Evolutionary conservation across 176 grass and related monocot genomes (phyloP).

Genomic region (Phyllostachys edulis): DNA sequence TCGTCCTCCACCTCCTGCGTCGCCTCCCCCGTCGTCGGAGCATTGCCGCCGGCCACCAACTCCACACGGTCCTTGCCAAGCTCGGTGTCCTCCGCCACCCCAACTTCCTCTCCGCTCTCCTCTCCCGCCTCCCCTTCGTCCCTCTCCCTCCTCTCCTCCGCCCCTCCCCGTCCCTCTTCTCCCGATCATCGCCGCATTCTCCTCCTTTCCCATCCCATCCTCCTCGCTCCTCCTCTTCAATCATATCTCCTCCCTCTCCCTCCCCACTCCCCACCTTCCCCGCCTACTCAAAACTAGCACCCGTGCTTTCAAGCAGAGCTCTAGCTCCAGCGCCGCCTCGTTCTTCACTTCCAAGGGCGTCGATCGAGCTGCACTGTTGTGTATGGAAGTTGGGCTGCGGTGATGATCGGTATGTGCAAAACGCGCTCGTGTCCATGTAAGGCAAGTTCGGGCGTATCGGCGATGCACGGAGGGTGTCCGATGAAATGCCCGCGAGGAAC

Average conservation of each 20-base stretch:
- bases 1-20: too few relatives aligned
- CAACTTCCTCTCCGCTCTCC: background rate
- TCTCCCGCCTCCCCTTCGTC: slow-evolving; percentile 51
- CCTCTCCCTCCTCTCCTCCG: slow-evolving; percentile 48
- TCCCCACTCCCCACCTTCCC: slow-evolving; percentile 51
- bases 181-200: slow-evolving; percentile 43
- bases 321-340: background rate
- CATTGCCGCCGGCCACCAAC: too few relatives aligned
- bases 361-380: slow-evolving; percentile 56
- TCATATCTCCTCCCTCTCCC: slow-evolving; percentile 22
- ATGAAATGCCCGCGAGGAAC: slow-evolving; percentile 53
- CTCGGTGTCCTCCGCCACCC: too few relatives aligned
- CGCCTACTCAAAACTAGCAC: slow-evolving; percentile 72
- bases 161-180: slow-evolving; percentile 45
- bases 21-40: too few relatives aligned
- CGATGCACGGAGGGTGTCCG: slow-evolving; percentile 51
- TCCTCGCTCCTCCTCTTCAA: slow-evolving; percentile 45
- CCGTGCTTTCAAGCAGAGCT: slow-evolving; percentile 39
- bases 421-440: slow-evolving; percentile 66
- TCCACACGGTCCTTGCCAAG: too few relatives aligned
- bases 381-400: slow-evolving; percentile 28
- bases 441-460: slow-evolving; percentile 35
- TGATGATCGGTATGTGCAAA: slow-evolving; percentile 41
- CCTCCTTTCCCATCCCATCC: slow-evolving; percentile 30
- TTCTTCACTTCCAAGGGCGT: slow-evolving; percentile 35